phyloP scores from a whole-genome alignment of 805 yeast species.

The Candida incommunis region DNA sequence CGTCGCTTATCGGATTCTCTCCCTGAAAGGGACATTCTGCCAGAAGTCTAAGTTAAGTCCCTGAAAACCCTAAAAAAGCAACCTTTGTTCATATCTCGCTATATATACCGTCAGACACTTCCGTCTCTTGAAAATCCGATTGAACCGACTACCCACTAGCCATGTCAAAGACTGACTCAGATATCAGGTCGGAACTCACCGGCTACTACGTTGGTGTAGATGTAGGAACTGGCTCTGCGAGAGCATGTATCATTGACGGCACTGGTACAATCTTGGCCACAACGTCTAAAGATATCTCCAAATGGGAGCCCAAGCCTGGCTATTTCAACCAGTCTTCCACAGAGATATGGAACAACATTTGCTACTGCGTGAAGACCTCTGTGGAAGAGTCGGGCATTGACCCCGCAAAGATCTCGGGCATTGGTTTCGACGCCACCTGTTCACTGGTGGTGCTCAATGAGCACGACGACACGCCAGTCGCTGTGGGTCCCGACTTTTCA shows the following conservation, averaged over 20 bases:
- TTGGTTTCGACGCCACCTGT: conserved; percentile 97
- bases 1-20: too few species aligned
- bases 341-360: conserved; percentile 79
- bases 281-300: conserved; percentile 69
- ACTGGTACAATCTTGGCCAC: conserved; percentile 61
- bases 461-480: conserved; percentile 51
- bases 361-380: conserved; percentile 66
- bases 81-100: too few species aligned
- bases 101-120: too few species aligned
- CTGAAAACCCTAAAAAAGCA: too few species aligned
- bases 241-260: conserved; percentile 83
- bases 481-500: conserved; percentile 82
- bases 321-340: conserved; percentile 70
- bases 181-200: too few species aligned
- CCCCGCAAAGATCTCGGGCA: conserved; percentile 56
- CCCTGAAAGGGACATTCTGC: too few species aligned
- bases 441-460: conserved; percentile 74
- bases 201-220: conserved; percentile 63
- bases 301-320: conserved; percentile 26
- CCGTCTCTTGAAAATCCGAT: too few species aligned
- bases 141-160: too few species aligned
- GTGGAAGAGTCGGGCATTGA: conserved; percentile 63
- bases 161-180: too few species aligned
- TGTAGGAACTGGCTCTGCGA: conserved; percentile 96
- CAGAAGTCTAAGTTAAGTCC: too few species aligned